Evolutionary conservation across 371 early-diverging fungal species (phyloP).

Genomic region (Paraphysoderma sedebokerense): DNA sequence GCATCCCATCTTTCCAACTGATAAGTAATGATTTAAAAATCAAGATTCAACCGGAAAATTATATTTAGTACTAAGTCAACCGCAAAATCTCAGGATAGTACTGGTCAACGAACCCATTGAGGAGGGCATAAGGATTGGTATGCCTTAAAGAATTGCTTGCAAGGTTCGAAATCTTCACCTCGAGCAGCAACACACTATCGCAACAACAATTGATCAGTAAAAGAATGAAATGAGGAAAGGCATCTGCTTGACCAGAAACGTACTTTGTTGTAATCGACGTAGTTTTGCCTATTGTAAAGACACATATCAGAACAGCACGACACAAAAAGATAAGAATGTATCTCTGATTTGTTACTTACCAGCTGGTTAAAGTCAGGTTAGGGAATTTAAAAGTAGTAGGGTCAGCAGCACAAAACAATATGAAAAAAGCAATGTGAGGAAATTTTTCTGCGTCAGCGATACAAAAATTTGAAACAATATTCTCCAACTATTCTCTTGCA

Average conservation of each 20-base stretch:
- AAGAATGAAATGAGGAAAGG: constrained; percentile 3
- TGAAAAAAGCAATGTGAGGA: background rate
- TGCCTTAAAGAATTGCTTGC: constrained; percentile 62
- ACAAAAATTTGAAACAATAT: too few relatives aligned
- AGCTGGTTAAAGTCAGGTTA: too few relatives aligned
- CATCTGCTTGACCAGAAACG: constrained; percentile 4
- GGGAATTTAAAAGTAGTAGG: background rate
- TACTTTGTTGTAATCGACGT: constrained; percentile 74
- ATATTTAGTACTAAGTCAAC: background rate
- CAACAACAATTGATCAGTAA: background rate
- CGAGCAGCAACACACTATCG: constrained; percentile 45
- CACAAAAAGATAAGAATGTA: constrained; percentile 1
- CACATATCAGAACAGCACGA: background rate
- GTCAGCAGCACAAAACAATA: background rate
- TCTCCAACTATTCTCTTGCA: too few relatives aligned
- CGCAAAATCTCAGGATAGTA: background rate
- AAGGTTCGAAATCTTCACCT: constrained; percentile 79
- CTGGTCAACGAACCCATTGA: constrained; percentile 51
- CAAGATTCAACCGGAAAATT: background rate
- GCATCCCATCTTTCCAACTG: constrained; percentile 69
- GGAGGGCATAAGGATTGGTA: constrained; percentile 70
- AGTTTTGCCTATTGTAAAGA: constrained; percentile 57
- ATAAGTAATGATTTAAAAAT: background rate
- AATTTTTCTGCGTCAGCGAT: background rate
- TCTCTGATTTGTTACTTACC: too few relatives aligned